Base-by-base conservation (phyloP, 257 asterid genomes). In the Gardenia jasminoides region DNA sequence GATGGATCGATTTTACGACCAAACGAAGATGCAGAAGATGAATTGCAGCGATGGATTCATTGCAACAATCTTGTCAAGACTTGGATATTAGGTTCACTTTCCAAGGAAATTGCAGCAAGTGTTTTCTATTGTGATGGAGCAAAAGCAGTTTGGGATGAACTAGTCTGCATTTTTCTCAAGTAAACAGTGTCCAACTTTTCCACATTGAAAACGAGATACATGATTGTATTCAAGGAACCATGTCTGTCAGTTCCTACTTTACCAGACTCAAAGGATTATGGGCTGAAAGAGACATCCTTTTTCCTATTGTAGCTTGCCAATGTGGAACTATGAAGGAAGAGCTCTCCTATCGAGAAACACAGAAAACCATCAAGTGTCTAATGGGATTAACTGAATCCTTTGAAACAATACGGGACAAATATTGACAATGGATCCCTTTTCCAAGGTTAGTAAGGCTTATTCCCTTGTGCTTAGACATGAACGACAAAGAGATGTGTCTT, bases 231-330 rank as follows among this genome's bases (percentile, higher is more conserved):
- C 72, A 67, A 67, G 72, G 72, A 31, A 36, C 31, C 24, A 7
- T 67, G 36, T 64, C 31, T 31, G 39, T 64, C 10, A 31, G 69
- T 64, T 64, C 71, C 44, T 67, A 67, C n/a, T 67, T 67, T 36
- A 67, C 71, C 41, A 67, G 31, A 67, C 28, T 67, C 44, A 67
- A 67, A 36, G 71, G 44, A 67, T 67, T 67, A 22, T 59, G 66
- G 66, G 66, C 22, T 2, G 66, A 59, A 59, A 59, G 66, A 59
- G 66, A 24, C 24, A 31, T 59, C 3, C 66, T 59, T 59, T 59
- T 59, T 6, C 66, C 66, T 59, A 59, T 20, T 59, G 66, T 3
- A 59, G 10, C 66, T 59, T 59, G 66, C 66, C 66, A 59, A 0
- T 59, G 31, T 59, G 66, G 66, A 28, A 36, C 71, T 20, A 28